Evolutionary conservation across 2,329 filamentous ascomycete species (phyloP), one percentile per base, ranked within the genome.

Genomic region (Colletotrichum zoysiae): DNA sequence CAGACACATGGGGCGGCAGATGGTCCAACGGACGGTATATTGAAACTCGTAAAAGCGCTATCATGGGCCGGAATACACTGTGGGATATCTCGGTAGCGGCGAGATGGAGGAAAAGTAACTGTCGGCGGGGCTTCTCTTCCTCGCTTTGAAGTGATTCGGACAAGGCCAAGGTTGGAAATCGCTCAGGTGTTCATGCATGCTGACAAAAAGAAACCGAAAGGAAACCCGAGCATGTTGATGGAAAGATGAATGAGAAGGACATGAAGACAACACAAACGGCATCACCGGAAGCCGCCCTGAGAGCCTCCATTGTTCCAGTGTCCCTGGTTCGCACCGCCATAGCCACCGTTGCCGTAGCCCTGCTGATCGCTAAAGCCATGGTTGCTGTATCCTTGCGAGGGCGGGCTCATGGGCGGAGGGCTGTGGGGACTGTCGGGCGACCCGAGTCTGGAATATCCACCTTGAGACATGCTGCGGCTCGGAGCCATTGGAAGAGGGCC

Each of bases 331-430:
- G 55, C 65, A 18, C 66, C 72, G 38, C 60, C 67, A 23, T 56
- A 66, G 20, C 70, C 67, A 6, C 46, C 62, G 3, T 73, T 61
- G 12, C 53, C 48, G 30, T 56, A 73, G 40, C 56, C 26, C 40
- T 74, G 71, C 44, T 74, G 64, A 48, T 57, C 51, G 40, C 70
- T 48, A 38, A 66, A 70, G 35, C 66, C 53, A 23, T 73, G 56
- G 38, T 64, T 62, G 46, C 48, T 58, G 51, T 66, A 61, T 50
- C 74, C 67, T 16, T 64, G 59, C 9, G 53, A 57, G 46, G 70
- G 70, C 14, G 70, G 66, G 50, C 67, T 73, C 67, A 74, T 71
- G 20, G 71, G 70, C 51, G 71, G 71, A 42, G 73, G 73, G 55
- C 73, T 74, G 23, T 74, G 67, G 18, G 46, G 67, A n/a, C 55